Percentiles rank a stretch among this genome's conserved stretches.
phyloP scores from a whole-genome alignment of 2,329 filamentous ascomycete species.

The Phialophora chinensis region DNA sequence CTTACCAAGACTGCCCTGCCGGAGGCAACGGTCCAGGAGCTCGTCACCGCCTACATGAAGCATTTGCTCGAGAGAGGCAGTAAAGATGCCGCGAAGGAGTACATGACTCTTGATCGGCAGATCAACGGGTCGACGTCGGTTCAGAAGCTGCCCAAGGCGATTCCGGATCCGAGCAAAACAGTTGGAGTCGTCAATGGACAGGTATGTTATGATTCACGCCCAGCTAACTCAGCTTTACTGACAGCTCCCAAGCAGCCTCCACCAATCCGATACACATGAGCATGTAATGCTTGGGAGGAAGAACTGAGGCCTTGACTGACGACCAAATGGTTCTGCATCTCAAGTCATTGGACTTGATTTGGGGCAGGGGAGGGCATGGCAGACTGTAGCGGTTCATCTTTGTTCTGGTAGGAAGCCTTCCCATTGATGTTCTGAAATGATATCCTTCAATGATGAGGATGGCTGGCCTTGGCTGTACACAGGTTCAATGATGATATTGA shows the following conservation, averaged over 20 bases:
- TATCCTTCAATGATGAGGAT: conserved; percentile 8
- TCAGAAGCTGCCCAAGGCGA: conserved; percentile 37
- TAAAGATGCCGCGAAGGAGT: conserved; percentile 84
- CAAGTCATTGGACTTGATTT: not conserved
- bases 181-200: conserved; percentile 31
- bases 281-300: not conserved
- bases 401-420: not conserved
- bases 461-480: conserved; percentile 10
- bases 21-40: conserved; percentile 70
- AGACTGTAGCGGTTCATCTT: not conserved
- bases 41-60: conserved; percentile 78
- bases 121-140: conserved; percentile 71
- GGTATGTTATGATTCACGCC: conserved; percentile 18
- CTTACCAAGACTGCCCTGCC: conserved; percentile 77
- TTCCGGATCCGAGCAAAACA: conserved; percentile 22
- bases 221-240: not conserved
- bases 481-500: conserved; percentile 22
- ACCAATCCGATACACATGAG: conserved; percentile 28
- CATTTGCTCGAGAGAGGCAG: conserved; percentile 84
- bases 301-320: not conserved
- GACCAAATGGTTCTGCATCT: not conserved
- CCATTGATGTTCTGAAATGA: conserved; percentile 4
- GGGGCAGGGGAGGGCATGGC: not conserved
- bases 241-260: conserved; percentile 15
- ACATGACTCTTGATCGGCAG: conserved; percentile 80